Conservation (phyloP, 345 rosid genomes). For the Streptanthus diversifolius region DNA sequence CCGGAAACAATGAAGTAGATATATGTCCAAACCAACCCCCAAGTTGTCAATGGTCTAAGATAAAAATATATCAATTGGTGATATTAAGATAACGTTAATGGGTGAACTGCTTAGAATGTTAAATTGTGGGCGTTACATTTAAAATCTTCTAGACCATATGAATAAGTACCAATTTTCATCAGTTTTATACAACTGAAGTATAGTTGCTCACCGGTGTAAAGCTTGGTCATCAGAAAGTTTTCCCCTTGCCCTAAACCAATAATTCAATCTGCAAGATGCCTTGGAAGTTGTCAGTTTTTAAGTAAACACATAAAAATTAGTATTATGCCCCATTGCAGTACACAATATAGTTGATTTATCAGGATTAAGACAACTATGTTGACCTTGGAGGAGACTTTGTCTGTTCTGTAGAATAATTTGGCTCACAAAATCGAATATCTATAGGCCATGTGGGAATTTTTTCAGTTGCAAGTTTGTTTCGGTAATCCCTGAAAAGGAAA, state of each 20-base stretch:
- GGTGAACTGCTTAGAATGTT: not conserved
- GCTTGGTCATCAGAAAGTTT: conserved; percentile 90
- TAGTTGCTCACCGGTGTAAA: conserved; percentile 63
- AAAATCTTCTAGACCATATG: not conserved
- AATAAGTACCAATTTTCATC: not conserved
- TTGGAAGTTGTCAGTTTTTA: not conserved
- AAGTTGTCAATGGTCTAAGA: not conserved
- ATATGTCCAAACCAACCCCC: not conserved
- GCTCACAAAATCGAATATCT: conserved; percentile 88
- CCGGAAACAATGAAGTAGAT: not conserved
- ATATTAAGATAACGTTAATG: not conserved
- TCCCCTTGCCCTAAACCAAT: conserved; percentile 89
- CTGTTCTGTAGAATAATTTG: conserved; percentile 56
- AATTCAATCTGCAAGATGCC: conserved; percentile 54
- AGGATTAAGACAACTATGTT: conserved; percentile 4
- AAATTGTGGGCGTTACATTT: not conserved
- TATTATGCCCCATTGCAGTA: not conserved
- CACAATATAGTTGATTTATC: not conserved
- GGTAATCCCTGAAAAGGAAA: conserved; percentile 59
- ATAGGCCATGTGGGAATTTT: conserved; percentile 65
- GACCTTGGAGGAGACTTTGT: conserved; percentile 79
- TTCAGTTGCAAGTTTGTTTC: conserved; percentile 65
- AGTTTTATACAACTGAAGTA: not conserved
- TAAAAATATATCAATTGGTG: not conserved
- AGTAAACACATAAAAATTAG: not conserved